Evolutionary conservation across 2,329 filamentous ascomycete species (phyloP), one percentile per base, ranked within the genome.

Genomic region (Stagonosporopsis chrysanthemi): DNA sequence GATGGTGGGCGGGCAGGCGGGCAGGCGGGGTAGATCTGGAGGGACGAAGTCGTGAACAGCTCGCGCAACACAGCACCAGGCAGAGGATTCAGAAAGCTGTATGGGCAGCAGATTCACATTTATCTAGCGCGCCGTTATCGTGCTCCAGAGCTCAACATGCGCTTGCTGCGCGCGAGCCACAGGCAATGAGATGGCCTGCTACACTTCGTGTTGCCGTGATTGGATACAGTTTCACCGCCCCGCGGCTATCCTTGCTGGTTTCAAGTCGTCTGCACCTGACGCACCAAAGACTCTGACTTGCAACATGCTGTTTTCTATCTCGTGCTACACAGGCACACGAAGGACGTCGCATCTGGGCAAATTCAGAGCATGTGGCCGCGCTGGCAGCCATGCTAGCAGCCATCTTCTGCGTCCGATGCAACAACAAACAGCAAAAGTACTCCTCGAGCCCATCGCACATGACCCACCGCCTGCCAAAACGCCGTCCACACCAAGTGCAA

Each of bases 151-250:
- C 58, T 61, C 59, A 52, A 55, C 43, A 62, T 66, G 60, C 60
- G 53, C 64, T 59, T 66, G 58, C 60, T 60, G 65, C 62, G 57
- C 58, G 51, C 53, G 60, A 56, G 39, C 49, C 50, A 55, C 63
- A 61, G 59, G 66, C 66, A 68, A 68, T 68, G 46, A 54, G 41
- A 63, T 64, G 56, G 59, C 60, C 59, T 62, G 60, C 57, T 63
- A 63, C 60, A 58, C 56, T 61, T 70, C 62, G 65, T 70, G 67
- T 60, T 43, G 56, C 64, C 53, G 54, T 67, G 62, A 70, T 70
- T 69, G 66, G 68, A 52, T 61, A 40, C 50, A 57, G 60, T 64
- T 62, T 67, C 62, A 66, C 68, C 66, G 60, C 62, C 60, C 56
- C 49, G 38, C 33, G 38, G 11, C 38, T 48, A 63, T 55, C 61